Evolutionary conservation across 1,284 basidiomycete species (phyloP).

Genomic region (Mycosarcoma maydis): DNA sequence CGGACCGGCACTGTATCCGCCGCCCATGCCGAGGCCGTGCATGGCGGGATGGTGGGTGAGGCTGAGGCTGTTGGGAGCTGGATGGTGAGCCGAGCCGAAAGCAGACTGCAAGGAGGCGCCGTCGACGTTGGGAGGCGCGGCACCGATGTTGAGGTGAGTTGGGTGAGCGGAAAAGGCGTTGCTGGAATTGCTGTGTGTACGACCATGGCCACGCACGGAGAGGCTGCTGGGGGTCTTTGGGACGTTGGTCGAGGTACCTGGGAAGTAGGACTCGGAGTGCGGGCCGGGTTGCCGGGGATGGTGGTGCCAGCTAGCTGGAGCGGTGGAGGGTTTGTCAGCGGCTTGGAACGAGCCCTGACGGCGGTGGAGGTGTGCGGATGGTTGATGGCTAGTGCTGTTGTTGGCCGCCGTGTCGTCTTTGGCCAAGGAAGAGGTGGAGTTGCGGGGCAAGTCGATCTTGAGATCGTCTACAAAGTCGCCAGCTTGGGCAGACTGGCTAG

Average conservation of each 20-base stretch:
- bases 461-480: constrained; percentile 23
- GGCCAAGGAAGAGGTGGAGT: constrained; percentile 1
- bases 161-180: constrained; percentile 11
- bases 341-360: constrained; percentile 32
- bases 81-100: constrained; percentile 19
- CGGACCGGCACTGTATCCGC: constrained; percentile 39
- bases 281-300: constrained; percentile 52
- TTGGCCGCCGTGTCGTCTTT: constrained; percentile 7
- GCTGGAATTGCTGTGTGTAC: constrained; percentile 32
- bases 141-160: constrained; percentile 30
- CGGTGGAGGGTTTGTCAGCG: constrained; percentile 17
- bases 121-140: constrained; percentile 24
- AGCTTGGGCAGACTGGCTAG: constrained; percentile 7
- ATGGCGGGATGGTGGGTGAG: constrained; percentile 33
- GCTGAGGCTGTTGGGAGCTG: constrained; percentile 28
- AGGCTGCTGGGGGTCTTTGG: constrained; percentile 36
- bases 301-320: constrained; percentile 37
- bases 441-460: constrained; percentile 43
- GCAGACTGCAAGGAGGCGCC: constrained; percentile 27
- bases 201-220: constrained; percentile 37
- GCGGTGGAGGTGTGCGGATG: constrained; percentile 9
- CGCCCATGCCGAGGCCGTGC: constrained; percentile 28
- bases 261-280: constrained; percentile 51
- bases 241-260: constrained; percentile 19
- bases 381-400: constrained; percentile 8